These are phyloP conservation scores for Geranomyces michiganensis DNA, from an alignment of 192 early-diverging fungal species.

Conservation along the genomic window DNA sequence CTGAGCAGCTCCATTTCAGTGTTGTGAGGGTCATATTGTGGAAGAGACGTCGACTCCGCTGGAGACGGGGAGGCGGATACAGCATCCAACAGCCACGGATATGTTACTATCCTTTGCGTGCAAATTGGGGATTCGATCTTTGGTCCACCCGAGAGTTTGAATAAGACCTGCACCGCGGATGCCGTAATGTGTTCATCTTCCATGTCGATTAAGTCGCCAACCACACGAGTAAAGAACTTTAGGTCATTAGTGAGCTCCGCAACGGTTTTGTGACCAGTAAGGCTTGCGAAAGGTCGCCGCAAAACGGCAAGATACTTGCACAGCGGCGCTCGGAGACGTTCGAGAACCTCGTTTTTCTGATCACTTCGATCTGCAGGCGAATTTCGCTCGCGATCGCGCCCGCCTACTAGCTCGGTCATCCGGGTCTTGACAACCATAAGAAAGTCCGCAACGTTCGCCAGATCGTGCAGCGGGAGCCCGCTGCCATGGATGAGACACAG, in stretches of 20 bases:
- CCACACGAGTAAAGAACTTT: not conserved
- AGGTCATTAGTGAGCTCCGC: slow-evolving; percentile 18
- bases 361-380: not conserved
- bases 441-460: slow-evolving; percentile 16
- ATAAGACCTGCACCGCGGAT: slow-evolving; percentile 12
- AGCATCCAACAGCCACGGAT: slow-evolving; percentile 21
- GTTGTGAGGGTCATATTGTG: not conserved
- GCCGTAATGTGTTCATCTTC: not conserved
- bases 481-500: not conserved
- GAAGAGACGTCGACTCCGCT: not conserved
- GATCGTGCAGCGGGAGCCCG: slow-evolving; percentile 13
- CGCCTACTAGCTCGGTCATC: not conserved
- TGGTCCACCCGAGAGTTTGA: slow-evolving; percentile 22
- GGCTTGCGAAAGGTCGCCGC: slow-evolving; percentile 2
- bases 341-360: not conserved
- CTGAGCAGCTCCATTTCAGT: slow-evolving; percentile 15
- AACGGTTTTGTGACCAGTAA: slow-evolving; percentile 15
- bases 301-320: slow-evolving; percentile 17
- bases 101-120: slow-evolving; percentile 19
- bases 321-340: slow-evolving; percentile 5
- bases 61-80: not conserved
- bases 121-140: slow-evolving; percentile 15
- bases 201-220: slow-evolving; percentile 14
- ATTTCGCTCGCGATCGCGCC: not conserved
- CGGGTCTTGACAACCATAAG: slow-evolving; percentile 10